A percentile compares a stretch with the other conserved stretches of the same genome.
These are phyloP conservation scores for Stemphylium beticola DNA, from an alignment of 2,329 filamentous ascomycete species.

Conservation along the genomic window DNA sequence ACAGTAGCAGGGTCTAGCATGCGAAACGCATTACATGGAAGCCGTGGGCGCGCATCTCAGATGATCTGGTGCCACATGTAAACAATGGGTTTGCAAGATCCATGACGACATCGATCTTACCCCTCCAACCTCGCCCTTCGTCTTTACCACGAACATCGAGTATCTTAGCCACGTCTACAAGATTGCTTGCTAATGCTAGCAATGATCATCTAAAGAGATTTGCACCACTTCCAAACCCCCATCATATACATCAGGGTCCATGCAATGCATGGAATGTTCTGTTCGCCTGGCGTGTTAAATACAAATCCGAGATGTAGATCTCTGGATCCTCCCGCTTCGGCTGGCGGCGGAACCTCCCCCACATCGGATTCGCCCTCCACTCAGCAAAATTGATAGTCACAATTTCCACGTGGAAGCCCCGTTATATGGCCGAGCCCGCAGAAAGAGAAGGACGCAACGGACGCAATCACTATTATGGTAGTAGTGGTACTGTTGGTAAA, in stretches of 20 bases:
- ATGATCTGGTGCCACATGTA: conserved; percentile 4
- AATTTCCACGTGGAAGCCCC: background rate
- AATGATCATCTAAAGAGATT: background rate
- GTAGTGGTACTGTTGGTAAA: background rate
- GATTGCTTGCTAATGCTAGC: background rate
- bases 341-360: conserved; percentile 4
- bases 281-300: conserved; percentile 2
- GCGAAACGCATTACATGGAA: conserved; percentile 3
- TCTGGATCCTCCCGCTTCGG: conserved; percentile 13
- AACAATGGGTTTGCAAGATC: conserved; percentile 1
- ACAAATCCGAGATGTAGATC: conserved; percentile 8
- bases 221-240: background rate
- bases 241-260: background rate
- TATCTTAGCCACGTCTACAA: background rate
- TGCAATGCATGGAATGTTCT: background rate
- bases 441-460: background rate
- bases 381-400: background rate
- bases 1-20: conserved; percentile 7
- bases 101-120: conserved; percentile 10
- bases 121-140: background rate
- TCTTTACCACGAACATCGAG: background rate
- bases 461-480: background rate
- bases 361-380: conserved; percentile 2
- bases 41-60: conserved; percentile 1
- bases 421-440: background rate